Evolutionary conservation across 345 rosid species (phyloP).

Genomic region (Eucalyptus cloeziana): DNA sequence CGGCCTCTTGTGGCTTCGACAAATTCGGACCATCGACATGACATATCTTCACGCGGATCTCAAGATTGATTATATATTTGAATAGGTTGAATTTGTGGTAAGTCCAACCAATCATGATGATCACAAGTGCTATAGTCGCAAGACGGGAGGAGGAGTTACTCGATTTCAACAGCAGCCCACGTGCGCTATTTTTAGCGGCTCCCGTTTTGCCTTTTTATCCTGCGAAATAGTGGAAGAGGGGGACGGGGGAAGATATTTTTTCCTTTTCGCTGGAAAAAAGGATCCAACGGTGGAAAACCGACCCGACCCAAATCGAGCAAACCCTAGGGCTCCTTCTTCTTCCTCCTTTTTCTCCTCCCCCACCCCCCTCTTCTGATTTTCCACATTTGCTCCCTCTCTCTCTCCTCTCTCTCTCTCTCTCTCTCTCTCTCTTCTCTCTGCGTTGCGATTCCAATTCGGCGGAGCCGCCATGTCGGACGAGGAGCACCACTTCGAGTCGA

Average conservation of each 20-base stretch:
- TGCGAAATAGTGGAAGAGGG: neutral
- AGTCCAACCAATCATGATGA: neutral
- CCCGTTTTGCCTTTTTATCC: neutral
- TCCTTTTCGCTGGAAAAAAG: neutral
- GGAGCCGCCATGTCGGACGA: constrained; percentile 21
- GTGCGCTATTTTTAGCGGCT: neutral
- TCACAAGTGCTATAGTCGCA: neutral
- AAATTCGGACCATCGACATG: neutral
- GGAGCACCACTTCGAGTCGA: constrained; percentile 34
- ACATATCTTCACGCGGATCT: rapidly evolving
- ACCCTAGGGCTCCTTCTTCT: neutral
- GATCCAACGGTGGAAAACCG: neutral
- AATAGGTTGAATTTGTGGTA: neutral
- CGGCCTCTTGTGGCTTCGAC: rapidly evolving
- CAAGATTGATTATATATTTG: neutral
- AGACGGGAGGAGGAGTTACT: neutral
- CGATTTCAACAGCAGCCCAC: neutral
- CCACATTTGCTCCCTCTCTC: neutral
- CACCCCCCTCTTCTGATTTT: neutral
- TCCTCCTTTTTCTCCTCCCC: neutral
- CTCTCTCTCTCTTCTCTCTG: neutral
- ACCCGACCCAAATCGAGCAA: neutral
- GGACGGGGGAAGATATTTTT: neutral
- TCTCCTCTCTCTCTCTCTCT: neutral
- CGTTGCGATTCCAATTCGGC: neutral